These are phyloP conservation scores for Adenanthera pavonina DNA, from an alignment of 306 rosid species.

Conservation along the genomic window DNA sequence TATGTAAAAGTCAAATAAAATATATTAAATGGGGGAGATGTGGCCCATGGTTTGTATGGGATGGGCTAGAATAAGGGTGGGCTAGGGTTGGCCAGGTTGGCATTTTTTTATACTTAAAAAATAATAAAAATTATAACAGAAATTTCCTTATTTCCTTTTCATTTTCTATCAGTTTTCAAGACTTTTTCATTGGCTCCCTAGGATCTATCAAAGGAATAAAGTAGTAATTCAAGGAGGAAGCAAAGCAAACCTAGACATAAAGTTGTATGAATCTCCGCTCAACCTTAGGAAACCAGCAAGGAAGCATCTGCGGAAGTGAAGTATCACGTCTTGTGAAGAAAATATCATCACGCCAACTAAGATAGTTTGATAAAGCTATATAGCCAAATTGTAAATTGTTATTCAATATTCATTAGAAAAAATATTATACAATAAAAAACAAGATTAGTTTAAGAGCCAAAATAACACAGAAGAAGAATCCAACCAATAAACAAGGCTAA, in stretches of 20 bases:
- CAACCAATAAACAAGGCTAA: conserved; percentile 30
- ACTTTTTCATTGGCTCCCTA: too few species aligned
- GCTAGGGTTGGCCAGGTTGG: too few species aligned
- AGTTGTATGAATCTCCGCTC: conserved; percentile 86
- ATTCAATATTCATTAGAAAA: background rate
- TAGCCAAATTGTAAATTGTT: conserved; percentile 26
- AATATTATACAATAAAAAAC: conserved; percentile 21
- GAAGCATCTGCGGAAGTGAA: conserved; percentile 93
- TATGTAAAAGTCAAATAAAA: too few species aligned
- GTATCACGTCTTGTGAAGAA: conserved; percentile 89
- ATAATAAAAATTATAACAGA: too few species aligned
- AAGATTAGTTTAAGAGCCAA: conserved; percentile 32
- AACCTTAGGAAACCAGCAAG: conserved; percentile 95
- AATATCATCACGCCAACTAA: conserved; percentile 83
- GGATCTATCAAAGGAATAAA: conserved; percentile 2
- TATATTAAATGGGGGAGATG: too few species aligned
- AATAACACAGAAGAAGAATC: conserved; percentile 10
- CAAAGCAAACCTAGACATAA: conserved; percentile 80
- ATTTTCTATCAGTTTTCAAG: too few species aligned
- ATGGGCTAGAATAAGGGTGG: too few species aligned
- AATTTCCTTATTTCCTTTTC: too few species aligned
- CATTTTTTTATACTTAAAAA: too few species aligned
- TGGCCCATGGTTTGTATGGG: too few species aligned
- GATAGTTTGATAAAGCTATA: conserved; percentile 79
- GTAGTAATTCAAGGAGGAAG: conserved; percentile 21